phyloP scores from a whole-genome alignment of 192 early-diverging fungal genomes.

The Paraglomus brasilianum region DNA sequence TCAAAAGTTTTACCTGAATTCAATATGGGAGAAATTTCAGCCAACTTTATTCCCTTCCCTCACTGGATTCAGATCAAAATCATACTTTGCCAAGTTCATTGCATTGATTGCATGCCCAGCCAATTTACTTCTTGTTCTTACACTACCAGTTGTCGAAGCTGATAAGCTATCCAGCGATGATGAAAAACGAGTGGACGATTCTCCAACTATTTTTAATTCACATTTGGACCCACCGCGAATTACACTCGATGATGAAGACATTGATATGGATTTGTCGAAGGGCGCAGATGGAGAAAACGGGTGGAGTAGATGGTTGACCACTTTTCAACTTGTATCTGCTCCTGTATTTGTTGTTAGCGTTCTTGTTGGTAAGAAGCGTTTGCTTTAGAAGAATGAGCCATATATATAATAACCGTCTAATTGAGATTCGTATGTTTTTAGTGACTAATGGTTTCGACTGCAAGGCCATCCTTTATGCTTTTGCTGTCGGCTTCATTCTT shows the following conservation, averaged over 20 bases:
- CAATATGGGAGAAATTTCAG: slow-evolving; percentile 29
- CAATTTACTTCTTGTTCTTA: slow-evolving; percentile 51
- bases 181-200: slow-evolving; percentile 36
- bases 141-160: slow-evolving; percentile 63
- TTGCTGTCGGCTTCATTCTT: slow-evolving; percentile 35
- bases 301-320: slow-evolving; percentile 58
- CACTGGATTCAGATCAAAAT: slow-evolving; percentile 50
- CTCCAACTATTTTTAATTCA: background rate
- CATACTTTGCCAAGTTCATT: slow-evolving; percentile 45
- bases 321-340: slow-evolving; percentile 53
- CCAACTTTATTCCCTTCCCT: slow-evolving; percentile 57
- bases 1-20: background rate
- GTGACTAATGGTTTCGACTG: slow-evolving; percentile 32
- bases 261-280: slow-evolving; percentile 11
- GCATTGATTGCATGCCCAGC: slow-evolving; percentile 55
- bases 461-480: slow-evolving; percentile 33
- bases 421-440: slow-evolving; percentile 5
- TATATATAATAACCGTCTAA: background rate
- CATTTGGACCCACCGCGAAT: slow-evolving; percentile 24
- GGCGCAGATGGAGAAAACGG: slow-evolving; percentile 33
- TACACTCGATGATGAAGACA: background rate
- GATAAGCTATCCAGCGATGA: slow-evolving; percentile 33
- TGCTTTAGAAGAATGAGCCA: background rate
- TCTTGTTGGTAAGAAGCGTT: slow-evolving; percentile 32
- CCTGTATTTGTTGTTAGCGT: slow-evolving; percentile 55